phyloP scores from a whole-genome alignment of 371 early-diverging fungal species.

The Fennellomyces sp. region DNA sequence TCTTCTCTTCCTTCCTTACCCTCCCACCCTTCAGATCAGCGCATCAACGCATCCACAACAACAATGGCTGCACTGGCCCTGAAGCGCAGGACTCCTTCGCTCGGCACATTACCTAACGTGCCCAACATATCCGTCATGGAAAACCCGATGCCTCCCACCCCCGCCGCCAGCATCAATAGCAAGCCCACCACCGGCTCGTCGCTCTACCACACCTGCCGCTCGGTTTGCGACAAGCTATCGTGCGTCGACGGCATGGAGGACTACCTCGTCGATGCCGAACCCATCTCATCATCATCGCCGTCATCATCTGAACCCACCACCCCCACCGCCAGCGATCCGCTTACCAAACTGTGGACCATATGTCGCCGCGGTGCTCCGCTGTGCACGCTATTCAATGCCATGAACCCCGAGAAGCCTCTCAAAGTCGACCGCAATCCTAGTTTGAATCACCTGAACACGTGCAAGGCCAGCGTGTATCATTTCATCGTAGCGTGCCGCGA shows the following conservation, averaged over 20 bases:
- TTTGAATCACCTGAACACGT: conserved; percentile 67
- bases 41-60: neutral
- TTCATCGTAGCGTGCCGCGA: conserved; percentile 76
- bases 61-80: conserved; percentile 24
- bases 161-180: conserved; percentile 29
- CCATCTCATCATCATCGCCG: conserved; percentile 18
- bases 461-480: conserved; percentile 83
- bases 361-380: conserved; percentile 89
- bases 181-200: conserved; percentile 49
- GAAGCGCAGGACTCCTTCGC: conserved; percentile 37
- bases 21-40: neutral
- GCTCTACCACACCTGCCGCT: conserved; percentile 67
- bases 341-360: conserved; percentile 84
- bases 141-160: conserved; percentile 24
- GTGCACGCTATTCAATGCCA: conserved; percentile 80
- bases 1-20: neutral
- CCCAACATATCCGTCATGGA: conserved; percentile 24
- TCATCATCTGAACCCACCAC: conserved; percentile 33
- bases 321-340: conserved; percentile 65
- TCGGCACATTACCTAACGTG: conserved; percentile 25
- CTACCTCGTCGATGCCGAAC: conserved; percentile 47
- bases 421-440: conserved; percentile 57
- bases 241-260: conserved; percentile 63
- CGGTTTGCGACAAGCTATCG: conserved; percentile 59
- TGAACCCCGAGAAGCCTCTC: conserved; percentile 58